These are phyloP conservation scores for Cetradonia linearis DNA, from an alignment of 495 filamentous ascomycete species.

Conservation along the genomic window DNA sequence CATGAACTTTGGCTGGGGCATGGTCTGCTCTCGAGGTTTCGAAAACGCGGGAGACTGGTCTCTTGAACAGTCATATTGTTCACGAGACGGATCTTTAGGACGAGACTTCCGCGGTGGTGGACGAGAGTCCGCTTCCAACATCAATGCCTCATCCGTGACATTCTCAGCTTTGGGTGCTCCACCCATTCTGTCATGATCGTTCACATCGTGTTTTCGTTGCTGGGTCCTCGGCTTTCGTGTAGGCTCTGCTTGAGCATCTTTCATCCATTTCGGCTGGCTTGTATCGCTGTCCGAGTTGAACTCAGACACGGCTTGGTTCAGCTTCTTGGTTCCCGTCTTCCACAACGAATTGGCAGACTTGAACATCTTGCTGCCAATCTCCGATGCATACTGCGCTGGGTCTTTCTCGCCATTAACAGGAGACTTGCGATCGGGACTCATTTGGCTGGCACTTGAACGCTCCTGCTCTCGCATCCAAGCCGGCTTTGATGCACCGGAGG, in stretches of 20 bases:
- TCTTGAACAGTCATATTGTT: constrained; percentile 27
- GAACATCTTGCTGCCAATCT: constrained; percentile 70
- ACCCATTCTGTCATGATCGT: constrained; percentile 12
- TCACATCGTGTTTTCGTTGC: not conserved
- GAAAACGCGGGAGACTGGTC: constrained; percentile 39
- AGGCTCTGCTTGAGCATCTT: constrained; percentile 43
- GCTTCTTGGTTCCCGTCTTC: constrained; percentile 86
- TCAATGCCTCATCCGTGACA: constrained; percentile 81
- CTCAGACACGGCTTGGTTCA: constrained; percentile 89
- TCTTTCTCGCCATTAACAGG: constrained; percentile 59
- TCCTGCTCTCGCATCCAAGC: constrained; percentile 39
- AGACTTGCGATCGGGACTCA: constrained; percentile 43
- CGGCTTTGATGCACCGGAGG: constrained; percentile 32
- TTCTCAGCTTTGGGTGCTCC: constrained; percentile 21
- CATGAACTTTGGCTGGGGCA: constrained; percentile 40
- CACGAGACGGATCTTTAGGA: constrained; percentile 20
- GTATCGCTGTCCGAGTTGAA: constrained; percentile 75
- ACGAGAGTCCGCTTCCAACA: constrained; percentile 62
- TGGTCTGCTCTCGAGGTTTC: constrained; percentile 35
- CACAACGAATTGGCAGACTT: constrained; percentile 92
- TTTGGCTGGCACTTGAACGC: constrained; percentile 29
- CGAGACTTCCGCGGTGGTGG: constrained; percentile 38
- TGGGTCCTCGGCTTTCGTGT: constrained; percentile 16
- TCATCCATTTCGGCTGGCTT: constrained; percentile 92
- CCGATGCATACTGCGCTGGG: constrained; percentile 67